A percentile compares a stretch with the other conserved stretches of the same genome.
phyloP scores from a whole-genome alignment of 331 rosid genomes.

The Cucumis variabilis region DNA sequence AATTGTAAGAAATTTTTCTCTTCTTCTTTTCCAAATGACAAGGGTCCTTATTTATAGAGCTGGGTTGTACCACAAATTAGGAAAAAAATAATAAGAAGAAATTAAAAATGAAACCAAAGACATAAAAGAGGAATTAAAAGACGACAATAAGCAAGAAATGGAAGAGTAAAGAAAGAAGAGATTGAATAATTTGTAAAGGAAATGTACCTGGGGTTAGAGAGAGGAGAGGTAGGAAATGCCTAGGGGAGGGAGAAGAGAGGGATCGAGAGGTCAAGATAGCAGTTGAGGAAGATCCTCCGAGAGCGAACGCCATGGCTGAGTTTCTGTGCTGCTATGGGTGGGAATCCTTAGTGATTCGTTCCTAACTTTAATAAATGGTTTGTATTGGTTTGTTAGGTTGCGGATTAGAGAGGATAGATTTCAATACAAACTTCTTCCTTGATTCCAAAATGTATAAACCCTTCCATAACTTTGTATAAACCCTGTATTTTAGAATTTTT shows the following conservation, averaged over 20 bases:
- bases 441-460: too few relatives aligned
- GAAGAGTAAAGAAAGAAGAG: neutral
- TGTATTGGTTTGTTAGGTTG: conserved; percentile 48
- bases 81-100: too few relatives aligned
- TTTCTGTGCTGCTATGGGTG: neutral
- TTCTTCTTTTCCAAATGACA: too few relatives aligned
- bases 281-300: conserved; percentile 73
- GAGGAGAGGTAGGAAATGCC: conserved; percentile 51
- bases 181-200: conserved; percentile 3
- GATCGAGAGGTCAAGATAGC: conserved; percentile 62
- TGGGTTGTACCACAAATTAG: too few relatives aligned
- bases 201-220: conserved; percentile 62
- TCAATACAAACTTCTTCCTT: conserved; percentile 28
- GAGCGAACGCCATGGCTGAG: conserved; percentile 66
- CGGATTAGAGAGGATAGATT: conserved; percentile 88
- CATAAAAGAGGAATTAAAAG: neutral
- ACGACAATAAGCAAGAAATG: neutral
- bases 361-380: conserved; percentile 37
- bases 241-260: conserved; percentile 49
- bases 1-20: too few relatives aligned
- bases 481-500: too few relatives aligned
- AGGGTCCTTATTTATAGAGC: too few relatives aligned
- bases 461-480: too few relatives aligned
- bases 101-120: neutral
- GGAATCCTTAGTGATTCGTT: conserved; percentile 10